Base-by-base conservation (phyloP, 2,329 filamentous ascomycete genomes). In the Sarocladium strictum region DNA sequence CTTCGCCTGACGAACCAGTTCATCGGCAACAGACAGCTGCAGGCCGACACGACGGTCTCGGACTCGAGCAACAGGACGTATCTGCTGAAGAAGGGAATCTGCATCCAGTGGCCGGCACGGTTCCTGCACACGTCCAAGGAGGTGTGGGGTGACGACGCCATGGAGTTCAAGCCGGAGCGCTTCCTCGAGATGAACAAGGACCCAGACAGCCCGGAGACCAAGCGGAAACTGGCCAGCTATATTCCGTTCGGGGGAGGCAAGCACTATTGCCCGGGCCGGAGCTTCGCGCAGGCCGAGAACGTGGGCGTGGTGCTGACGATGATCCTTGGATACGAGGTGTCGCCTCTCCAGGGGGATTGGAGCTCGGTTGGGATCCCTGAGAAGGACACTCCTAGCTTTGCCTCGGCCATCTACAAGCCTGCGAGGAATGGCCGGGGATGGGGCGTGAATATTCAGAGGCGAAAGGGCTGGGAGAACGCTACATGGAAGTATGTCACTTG, bases 201-300 rank as follows among this genome's bases (percentile, higher is more conserved):
- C 54, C 58, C 51, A 23, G 54, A 29, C 23, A 53, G 27, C 32
- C 29, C 33, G 3, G 29, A 53, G 7, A 47, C 56, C 3, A 55
- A 56, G 21, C 10, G 33, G 10, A 55, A 47, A 21, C 32, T 54
- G 5, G 60, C 58, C 2, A 63, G 63, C 1, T 67, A 60, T 14
- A 58, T 64, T 19, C 66, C 68, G 1, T 70, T 69, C 45, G 68
- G 68, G 1, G 68, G 67, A 1, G 68, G 68, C 1, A 61, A 58
- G 1, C 65, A 70, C 47, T 57, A 67, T 0, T 70, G 66, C 40
- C 70, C 69, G 0, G 69, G 69, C 1, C 54, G 67, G 0, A 63
- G 66, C 54, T 65, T 72, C 54, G 69, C 69, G 0, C 65, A 64
- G 33, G 60, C 63, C 1, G 67, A 71, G 59, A 69, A 64, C 14